phyloP scores from a whole-genome alignment of 2,329 filamentous ascomycete species.

The Emydomyces testavorans region DNA sequence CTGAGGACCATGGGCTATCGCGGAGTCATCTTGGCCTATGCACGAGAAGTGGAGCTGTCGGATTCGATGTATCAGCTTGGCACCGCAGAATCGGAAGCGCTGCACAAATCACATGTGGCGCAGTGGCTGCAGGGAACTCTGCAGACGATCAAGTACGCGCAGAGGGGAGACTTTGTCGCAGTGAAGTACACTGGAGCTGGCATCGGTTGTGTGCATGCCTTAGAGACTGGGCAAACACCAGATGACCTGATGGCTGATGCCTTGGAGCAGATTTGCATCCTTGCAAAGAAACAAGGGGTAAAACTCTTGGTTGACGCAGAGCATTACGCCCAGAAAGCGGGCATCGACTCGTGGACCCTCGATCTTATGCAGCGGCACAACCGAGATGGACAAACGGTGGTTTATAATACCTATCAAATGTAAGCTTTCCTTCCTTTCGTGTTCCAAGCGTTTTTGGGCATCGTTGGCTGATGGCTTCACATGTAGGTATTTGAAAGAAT shows the following conservation, averaged over 20 bases:
- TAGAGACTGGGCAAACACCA: slow-evolving; percentile 14
- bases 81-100: slow-evolving; percentile 25
- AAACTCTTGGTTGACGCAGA: slow-evolving; percentile 45
- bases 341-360: slow-evolving; percentile 44
- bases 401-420: slow-evolving; percentile 44
- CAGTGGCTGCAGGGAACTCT: slow-evolving; percentile 45
- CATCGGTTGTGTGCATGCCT: slow-evolving; percentile 14
- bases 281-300: slow-evolving; percentile 19
- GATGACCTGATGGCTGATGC: slow-evolving; percentile 16
- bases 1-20: slow-evolving; percentile 42
- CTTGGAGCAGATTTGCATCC: slow-evolving; percentile 18
- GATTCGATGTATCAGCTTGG: slow-evolving; percentile 25
- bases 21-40: slow-evolving; percentile 45
- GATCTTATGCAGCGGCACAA: slow-evolving; percentile 45
- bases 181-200: slow-evolving; percentile 64
- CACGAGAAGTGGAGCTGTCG: slow-evolving; percentile 44
- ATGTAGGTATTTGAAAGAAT: slow-evolving; percentile 36
- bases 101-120: slow-evolving; percentile 25
- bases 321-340: slow-evolving; percentile 41
- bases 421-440: slow-evolving; percentile 19
- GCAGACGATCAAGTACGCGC: slow-evolving; percentile 43
- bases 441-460: not conserved
- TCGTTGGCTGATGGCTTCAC: not conserved
- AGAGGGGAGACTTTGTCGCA: slow-evolving; percentile 41
- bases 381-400: slow-evolving; percentile 38